Evolutionary conservation across 352 stramenopile genomes (phyloP), one percentile per base, ranked within the genome.

Genomic region (Pythium pyrilobum): DNA sequence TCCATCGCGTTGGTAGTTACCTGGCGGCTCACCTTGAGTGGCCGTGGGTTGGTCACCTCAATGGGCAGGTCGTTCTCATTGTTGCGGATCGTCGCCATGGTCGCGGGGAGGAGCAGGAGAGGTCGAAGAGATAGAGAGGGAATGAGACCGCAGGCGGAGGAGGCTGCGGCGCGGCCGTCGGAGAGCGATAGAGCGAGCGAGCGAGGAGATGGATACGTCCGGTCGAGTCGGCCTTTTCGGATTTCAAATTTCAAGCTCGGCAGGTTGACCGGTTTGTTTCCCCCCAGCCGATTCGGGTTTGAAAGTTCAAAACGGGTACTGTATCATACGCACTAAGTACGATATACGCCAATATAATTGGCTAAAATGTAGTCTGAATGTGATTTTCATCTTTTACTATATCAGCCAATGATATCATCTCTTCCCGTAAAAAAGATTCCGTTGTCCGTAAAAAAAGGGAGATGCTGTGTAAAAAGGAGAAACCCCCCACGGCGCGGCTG

Each of bases 1-100:
- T n/a, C n/a, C n/a, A n/a, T n/a, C n/a, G n/a, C n/a, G n/a, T n/a
- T n/a, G n/a, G n/a, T n/a, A n/a, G n/a, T n/a, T 51, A 74, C 63
- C 59, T 67, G 59, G 47, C 63, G 55, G 51, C 62, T 61, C 23
- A 81, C 68, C 72, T 88, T 91, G 61, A 66, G 64, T 20, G 65
- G 65, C 25, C 72, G 77, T 34, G 69, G 68, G 32, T 56, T 64
- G 25, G 49, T 43, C 12, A 59, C 52, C 53, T 79, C 68, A 25
- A 69, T 40, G 6, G 77, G 80, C 55, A 66, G 37, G 31, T 88
- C 77, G 53, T 91, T 91, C 63, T 91, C 80, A 47, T 91, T 89
- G 67, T 89, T 91, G 40, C 71, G 54, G 32, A 61, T 36, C 59
- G 59, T 65, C 47, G 66, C 40, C 69, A 77, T 77, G 42, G 43